Conservation (phyloP, 2,329 filamentous ascomycete genomes). For the Ophiostoma ulmi region DNA sequence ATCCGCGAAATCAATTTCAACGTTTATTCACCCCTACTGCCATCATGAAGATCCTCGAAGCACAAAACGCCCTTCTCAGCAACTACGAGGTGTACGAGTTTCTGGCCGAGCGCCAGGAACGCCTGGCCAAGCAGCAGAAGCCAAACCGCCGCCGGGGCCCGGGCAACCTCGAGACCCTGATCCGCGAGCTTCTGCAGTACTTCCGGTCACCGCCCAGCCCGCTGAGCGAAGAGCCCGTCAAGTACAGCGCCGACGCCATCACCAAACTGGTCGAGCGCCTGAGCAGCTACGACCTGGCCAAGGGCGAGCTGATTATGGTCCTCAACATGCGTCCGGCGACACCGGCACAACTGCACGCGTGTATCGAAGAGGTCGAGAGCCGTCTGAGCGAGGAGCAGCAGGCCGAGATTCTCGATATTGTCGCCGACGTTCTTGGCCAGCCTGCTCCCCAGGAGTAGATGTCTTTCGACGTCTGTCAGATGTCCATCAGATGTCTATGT, state of each 20-base stretch:
- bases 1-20: not conserved
- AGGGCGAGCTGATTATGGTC: slow-evolving; percentile 64
- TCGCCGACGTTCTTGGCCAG: slow-evolving; percentile 54
- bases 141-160: slow-evolving; percentile 47
- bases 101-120: slow-evolving; percentile 44
- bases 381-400: slow-evolving; percentile 58
- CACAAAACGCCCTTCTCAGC: slow-evolving; percentile 63
- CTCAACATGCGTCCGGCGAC: slow-evolving; percentile 59
- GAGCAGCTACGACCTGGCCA: slow-evolving; percentile 55
- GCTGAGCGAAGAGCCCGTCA: slow-evolving; percentile 49
- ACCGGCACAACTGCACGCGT: slow-evolving; percentile 53
- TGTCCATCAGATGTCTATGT: not conserved
- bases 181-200: slow-evolving; percentile 45
- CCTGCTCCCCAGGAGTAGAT: slow-evolving; percentile 40
- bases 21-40: not conserved
- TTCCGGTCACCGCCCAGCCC: slow-evolving; percentile 51
- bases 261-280: slow-evolving; percentile 50
- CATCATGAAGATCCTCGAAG: slow-evolving; percentile 65
- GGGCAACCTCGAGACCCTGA: slow-evolving; percentile 53
- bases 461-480: slow-evolving; percentile 26
- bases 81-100: slow-evolving; percentile 71
- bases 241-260: slow-evolving; percentile 51
- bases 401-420: slow-evolving; percentile 51
- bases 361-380: slow-evolving; percentile 60
- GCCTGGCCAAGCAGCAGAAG: slow-evolving; percentile 49